phyloP scores from a whole-genome alignment of 306 rosid species.

The Luffa acutangula region DNA sequence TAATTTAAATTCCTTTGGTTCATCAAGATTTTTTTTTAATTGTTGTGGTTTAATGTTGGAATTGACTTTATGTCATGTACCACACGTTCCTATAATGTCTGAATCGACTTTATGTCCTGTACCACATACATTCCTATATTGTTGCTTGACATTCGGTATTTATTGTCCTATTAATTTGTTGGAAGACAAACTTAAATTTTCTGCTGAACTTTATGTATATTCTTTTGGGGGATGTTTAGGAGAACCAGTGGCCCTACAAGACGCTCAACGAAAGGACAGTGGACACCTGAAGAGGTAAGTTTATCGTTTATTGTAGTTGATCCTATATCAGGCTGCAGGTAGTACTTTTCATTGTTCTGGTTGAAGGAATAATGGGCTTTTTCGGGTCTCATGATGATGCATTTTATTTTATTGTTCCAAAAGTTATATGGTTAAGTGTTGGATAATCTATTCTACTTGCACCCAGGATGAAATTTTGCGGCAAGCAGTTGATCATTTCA shows the following conservation, averaged over 20 bases:
- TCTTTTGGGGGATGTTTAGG: not conserved
- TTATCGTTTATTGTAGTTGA: not conserved
- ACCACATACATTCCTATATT: not conserved
- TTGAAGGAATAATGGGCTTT: not conserved
- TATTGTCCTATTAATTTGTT: not conserved
- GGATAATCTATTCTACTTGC: constrained; percentile 9
- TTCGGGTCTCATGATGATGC: not conserved
- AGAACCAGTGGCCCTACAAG: constrained; percentile 18
- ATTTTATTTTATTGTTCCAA: not conserved
- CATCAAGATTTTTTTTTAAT: not conserved
- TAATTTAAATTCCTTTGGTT: not conserved
- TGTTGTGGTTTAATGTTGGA: not conserved
- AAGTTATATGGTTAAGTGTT: not conserved
- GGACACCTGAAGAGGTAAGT: constrained; percentile 15
- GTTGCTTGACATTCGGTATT: not conserved
- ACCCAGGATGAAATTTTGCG: constrained; percentile 69
- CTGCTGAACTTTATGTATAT: not conserved
- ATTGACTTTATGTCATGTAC: not conserved
- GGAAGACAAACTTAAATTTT: not conserved
- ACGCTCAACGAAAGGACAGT: constrained; percentile 14
- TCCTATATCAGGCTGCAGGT: not conserved
- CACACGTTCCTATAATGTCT: not conserved
- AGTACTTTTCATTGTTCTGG: not conserved
- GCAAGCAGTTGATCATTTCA: constrained; percentile 77
- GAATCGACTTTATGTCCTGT: not conserved